These are phyloP conservation scores for Erodium maritimum DNA, from an alignment of 345 rosid genomes.

Conservation along the genomic window DNA sequence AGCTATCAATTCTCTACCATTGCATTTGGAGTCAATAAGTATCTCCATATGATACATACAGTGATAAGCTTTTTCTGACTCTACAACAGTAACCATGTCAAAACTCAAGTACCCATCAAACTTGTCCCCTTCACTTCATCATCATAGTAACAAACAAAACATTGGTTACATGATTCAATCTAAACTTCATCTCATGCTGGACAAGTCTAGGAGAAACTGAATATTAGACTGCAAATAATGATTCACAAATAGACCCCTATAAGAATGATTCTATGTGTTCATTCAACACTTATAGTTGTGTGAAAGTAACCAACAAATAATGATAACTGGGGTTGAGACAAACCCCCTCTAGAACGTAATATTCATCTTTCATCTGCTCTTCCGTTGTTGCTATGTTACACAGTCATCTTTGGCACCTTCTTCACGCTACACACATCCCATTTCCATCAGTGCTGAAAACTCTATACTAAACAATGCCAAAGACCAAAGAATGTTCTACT, in stretches of 20 bases:
- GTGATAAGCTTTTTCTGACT: neutral
- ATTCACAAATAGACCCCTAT: slow-evolving; percentile 3
- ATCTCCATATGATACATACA: neutral
- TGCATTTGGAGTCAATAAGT: neutral
- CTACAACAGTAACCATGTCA: neutral
- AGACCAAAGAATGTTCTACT: slow-evolving; percentile 22
- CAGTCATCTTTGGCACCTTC: slow-evolving; percentile 19
- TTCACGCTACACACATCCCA: slow-evolving; percentile 6
- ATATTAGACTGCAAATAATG: neutral
- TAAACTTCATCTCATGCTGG: too few relatives aligned
- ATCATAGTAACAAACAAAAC: neutral
- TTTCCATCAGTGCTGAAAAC: slow-evolving; percentile 4
- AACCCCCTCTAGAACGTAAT: slow-evolving; percentile 1
- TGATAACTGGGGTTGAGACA: neutral
- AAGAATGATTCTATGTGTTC: slow-evolving; percentile 10
- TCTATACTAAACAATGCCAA: slow-evolving; percentile 12
- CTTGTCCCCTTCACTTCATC: neutral
- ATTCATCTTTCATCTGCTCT: slow-evolving; percentile 13
- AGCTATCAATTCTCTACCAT: neutral
- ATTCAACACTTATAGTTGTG: slow-evolving; percentile 4
- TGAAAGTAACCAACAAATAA: slow-evolving; percentile 9
- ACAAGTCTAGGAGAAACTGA: neutral
- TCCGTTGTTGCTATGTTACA: slow-evolving; percentile 20
- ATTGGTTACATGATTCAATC: too few relatives aligned
- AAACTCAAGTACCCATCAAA: neutral